Percentiles rank a stretch among this genome's conserved stretches.
Conservation (phyloP, 108 stramenopile species). For the Nitzschia palea region DNA sequence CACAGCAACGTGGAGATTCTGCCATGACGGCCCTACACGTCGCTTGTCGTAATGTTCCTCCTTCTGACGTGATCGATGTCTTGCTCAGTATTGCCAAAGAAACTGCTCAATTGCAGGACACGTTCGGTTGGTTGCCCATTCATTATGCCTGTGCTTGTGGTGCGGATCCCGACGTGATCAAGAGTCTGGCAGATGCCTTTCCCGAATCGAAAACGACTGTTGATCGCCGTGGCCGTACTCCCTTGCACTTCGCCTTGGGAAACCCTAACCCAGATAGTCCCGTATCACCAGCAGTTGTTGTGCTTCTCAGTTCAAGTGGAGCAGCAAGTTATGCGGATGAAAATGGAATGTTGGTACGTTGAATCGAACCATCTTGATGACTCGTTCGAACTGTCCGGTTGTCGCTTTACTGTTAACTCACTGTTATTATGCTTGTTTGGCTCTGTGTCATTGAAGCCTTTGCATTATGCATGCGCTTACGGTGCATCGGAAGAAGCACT, state of each 20-base stretch:
- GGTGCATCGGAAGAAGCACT: conserved; percentile 70
- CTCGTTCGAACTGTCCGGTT: no score
- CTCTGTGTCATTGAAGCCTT: conserved; percentile 24
- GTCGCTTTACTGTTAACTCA: neutral
- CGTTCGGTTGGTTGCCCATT: conserved; percentile 74
- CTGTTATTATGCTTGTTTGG: neutral
- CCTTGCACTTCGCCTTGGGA: conserved; percentile 71
- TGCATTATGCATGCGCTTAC: conserved; percentile 83
- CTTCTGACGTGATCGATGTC: conserved; percentile 54
- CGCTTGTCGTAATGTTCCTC: conserved; percentile 58
- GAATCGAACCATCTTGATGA: no score
- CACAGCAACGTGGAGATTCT: conserved; percentile 58
- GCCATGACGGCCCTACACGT: conserved; percentile 70
- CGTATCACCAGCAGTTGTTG: conserved; percentile 44
- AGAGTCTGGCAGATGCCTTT: conserved; percentile 55
- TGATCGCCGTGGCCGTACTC: conserved; percentile 65
- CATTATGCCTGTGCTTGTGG: conserved; percentile 78
- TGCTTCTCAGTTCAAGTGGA: conserved; percentile 53
- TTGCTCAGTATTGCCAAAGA: conserved; percentile 57
- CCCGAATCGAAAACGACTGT: conserved; percentile 58
- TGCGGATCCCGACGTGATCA: conserved; percentile 52
- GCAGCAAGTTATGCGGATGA: conserved; percentile 64
- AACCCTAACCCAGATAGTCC: conserved; percentile 42
- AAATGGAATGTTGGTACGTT: conserved; percentile 73
- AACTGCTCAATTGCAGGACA: conserved; percentile 63